Evolutionary conservation across 2,329 filamentous ascomycete genomes (phyloP), one percentile per base, ranked within the genome.

Genomic region (Xylaria sp.): DNA sequence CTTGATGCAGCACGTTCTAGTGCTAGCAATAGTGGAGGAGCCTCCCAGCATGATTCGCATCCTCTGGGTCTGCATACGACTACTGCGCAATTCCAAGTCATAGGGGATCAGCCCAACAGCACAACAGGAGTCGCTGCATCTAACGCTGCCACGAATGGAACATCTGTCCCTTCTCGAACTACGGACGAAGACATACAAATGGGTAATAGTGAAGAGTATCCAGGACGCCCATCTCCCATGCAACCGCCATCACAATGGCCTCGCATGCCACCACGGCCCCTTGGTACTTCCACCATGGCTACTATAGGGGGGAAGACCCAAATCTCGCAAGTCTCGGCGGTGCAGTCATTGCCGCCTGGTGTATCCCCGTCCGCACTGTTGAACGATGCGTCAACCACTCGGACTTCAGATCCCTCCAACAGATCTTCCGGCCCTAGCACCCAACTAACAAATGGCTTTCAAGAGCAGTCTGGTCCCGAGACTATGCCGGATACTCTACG

Each of bases 321-420:
- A 62, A 80, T 87, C 21, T 91, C 90, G 1, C 90, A 91, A 72
- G 78, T 82, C 44, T 90, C 88, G 4, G 82, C 79, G 1, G 76
- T 88, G 44, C 87, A 85, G 15, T 78, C 84, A 19, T 75, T 89
- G 2, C 84, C 86, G 0, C 77, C 81, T 0, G 86, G 84, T 3
- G 78, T 86, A 54, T 85, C 85, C 4, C 85, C 85, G 13, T 85
- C 83, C 25, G 84, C 83, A 11, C 75, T 84, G 60, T 79, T 88
- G 54, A 97, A 98, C 70, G 93, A 96, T 71, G 94, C 93, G 1
- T 96, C 93, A 2, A 96, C 93, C 1, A 97, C 93, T n/a, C 95
- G 96, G 77, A 93, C 91, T 2, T 92, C 91, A 1, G 87, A 90
- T 63, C 85, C 87, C 5, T 92, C 90, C 15, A 79, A 81, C 62